Evolutionary conservation across 306 rosid genomes (phyloP), one percentile per base, ranked within the genome.

Genomic region (Vigna hirtella): DNA sequence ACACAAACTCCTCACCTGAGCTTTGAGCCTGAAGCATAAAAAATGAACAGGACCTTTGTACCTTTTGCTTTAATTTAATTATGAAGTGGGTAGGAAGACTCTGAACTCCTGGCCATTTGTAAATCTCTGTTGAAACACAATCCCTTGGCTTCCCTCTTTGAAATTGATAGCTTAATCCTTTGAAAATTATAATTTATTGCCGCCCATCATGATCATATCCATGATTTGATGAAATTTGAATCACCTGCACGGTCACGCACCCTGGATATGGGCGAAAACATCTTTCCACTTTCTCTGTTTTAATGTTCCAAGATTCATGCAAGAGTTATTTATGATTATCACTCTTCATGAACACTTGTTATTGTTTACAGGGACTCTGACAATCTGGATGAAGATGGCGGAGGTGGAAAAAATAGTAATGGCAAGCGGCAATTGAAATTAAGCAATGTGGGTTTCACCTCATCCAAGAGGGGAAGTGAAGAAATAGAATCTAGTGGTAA

Each of bases 401-500:
- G 82, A 40, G 77, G 84, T 3, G 65, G 82, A 68, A 74, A 18
- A 45, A 71, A 50, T 71, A 76, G 67, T 50, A 66, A 63, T 73
- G 91, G 91, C 30, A 91, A 91, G 87, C 83, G 90, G 69, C 98
- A 94, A 78, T 22, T 86, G 81, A 94, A 87, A 79, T 73, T 94
- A 77, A 89, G 94, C 76, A 87, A 83, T 66, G 87, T 89, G 67
- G 97, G 98, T 69, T 85, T 92, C 78, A 86, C 87, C 53, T 28
- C 89, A 80, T 78, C 96, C 82, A 94, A 94, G 85, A 87, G 70
- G 82, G 92, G 85, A 89, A 92, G 88, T 77, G 97, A 92, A 85
- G 98, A 94, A 83, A 85, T 86, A 72, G 95, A 89, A 91, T 94
- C 97, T 80, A 92, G 88, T 83, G 92, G 92, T 73, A 94, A 89